phyloP scores from a whole-genome alignment of 306 rosid genomes.

The Cucurbita maxima region DNA sequence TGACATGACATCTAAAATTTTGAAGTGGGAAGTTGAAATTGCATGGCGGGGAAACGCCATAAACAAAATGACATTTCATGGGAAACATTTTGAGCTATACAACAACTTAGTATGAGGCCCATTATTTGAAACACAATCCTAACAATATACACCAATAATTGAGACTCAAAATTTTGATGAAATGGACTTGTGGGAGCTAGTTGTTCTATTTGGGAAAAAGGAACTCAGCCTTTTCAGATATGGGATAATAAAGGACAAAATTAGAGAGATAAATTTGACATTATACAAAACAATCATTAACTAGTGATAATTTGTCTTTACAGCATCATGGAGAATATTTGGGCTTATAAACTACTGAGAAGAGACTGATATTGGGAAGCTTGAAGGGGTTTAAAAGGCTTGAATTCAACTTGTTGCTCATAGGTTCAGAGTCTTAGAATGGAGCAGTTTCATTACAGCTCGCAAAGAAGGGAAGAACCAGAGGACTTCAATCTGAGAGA shows the following conservation, averaged over 20 bases:
- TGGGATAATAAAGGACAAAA: not conserved
- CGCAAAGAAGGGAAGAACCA: conserved; percentile 41
- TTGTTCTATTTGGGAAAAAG: not conserved
- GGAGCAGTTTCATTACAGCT: conserved; percentile 30
- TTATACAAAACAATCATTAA: not conserved
- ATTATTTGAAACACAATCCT: not conserved
- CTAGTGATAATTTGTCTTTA: too few relatives aligned
- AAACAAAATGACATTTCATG: not conserved
- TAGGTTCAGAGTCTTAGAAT: conserved; percentile 9
- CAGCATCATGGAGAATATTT: too few relatives aligned
- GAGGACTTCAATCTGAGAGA: conserved; percentile 47
- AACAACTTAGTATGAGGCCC: not conserved
- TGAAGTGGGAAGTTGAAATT: not conserved
- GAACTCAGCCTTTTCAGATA: not conserved
- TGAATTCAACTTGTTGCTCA: not conserved
- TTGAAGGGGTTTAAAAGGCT: not conserved
- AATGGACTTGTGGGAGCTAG: not conserved
- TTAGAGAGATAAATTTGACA: not conserved
- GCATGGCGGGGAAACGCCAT: not conserved
- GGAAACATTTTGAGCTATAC: not conserved
- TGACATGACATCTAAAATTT: not conserved
- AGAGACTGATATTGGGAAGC: not conserved
- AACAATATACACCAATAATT: conserved; percentile 1
- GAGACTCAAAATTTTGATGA: not conserved
- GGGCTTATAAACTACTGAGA: too few relatives aligned